Evolutionary conservation across 2,329 filamentous ascomycete genomes (phyloP).

Genomic region (Calonectria crousiana): DNA sequence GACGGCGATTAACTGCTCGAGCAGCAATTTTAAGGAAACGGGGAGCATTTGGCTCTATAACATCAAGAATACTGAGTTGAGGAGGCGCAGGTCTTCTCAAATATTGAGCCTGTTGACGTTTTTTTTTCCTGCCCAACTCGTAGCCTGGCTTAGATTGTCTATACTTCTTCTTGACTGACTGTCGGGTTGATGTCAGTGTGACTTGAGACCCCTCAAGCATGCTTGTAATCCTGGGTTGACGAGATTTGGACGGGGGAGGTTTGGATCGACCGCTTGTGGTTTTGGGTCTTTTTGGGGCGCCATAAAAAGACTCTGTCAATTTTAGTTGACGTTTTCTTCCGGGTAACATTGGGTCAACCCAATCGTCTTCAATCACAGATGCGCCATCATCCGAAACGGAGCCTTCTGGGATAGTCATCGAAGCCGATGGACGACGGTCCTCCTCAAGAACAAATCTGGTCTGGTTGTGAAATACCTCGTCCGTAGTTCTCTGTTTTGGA

Average conservation of each 20-base stretch:
- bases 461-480: constrained; percentile 44
- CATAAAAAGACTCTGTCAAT: constrained; percentile 41
- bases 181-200: constrained; percentile 12
- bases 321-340: constrained; percentile 55
- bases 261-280: constrained; percentile 36
- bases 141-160: constrained; percentile 25
- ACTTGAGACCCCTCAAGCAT: constrained; percentile 38
- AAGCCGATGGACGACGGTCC: not conserved
- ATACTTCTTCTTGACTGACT: constrained; percentile 33
- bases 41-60: constrained; percentile 65
- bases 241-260: constrained; percentile 28
- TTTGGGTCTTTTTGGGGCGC: constrained; percentile 44
- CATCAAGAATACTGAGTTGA: constrained; percentile 71
- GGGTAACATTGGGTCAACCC: constrained; percentile 64
- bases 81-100: constrained; percentile 50
- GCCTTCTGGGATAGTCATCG: constrained; percentile 17
- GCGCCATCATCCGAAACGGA: constrained; percentile 47
- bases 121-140: constrained; percentile 14
- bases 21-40: constrained; percentile 72
- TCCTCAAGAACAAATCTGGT: constrained; percentile 39
- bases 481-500: constrained; percentile 34
- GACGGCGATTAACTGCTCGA: constrained; percentile 63
- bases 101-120: constrained; percentile 16
- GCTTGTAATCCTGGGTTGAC: constrained; percentile 50
- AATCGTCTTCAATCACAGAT: constrained; percentile 62